A percentile compares a stretch with the other conserved stretches of the same genome.
These are phyloP conservation scores for Thermoascus crustaceus DNA, from an alignment of 2,329 filamentous ascomycete species.

Conservation along the genomic window DNA sequence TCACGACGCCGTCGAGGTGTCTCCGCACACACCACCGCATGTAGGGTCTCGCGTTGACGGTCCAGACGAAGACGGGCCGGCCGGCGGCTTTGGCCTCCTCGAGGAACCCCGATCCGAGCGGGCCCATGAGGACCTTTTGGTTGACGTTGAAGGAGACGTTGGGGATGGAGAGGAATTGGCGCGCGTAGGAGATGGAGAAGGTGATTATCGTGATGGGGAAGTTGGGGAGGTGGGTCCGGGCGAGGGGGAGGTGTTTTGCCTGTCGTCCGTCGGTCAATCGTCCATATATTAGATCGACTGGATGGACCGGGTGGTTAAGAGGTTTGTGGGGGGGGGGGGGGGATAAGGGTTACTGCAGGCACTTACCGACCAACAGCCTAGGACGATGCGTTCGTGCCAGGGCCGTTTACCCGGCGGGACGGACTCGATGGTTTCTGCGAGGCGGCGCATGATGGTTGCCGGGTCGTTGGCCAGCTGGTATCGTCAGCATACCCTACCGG, in stretches of 20 bases:
- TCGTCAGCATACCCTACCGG: background rate
- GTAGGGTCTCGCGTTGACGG: conserved; percentile 66
- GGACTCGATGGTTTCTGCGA: conserved; percentile 55
- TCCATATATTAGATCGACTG: conserved; percentile 7
- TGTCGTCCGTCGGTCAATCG: conserved; percentile 19
- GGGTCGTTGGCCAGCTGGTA: conserved; percentile 36
- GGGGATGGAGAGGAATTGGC: conserved; percentile 58
- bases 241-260: conserved; percentile 60
- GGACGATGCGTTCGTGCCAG: conserved; percentile 66
- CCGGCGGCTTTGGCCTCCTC: conserved; percentile 47
- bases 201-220: conserved; percentile 36
- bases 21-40: conserved; percentile 74
- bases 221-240: conserved; percentile 43
- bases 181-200: conserved; percentile 50
- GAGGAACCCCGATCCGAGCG: conserved; percentile 59
- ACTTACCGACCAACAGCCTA: conserved; percentile 72
- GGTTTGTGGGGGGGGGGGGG: background rate
- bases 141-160: conserved; percentile 72
- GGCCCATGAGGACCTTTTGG: conserved; percentile 59
- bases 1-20: conserved; percentile 70
- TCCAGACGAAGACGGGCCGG: conserved; percentile 70
- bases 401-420: conserved; percentile 42
- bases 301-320: background rate
- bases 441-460: conserved; percentile 60
- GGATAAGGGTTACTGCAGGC: conserved; percentile 2